Evolutionary conservation across 192 early-diverging fungal genomes (phyloP), one percentile per base, ranked within the genome.

Genomic region (Coemansia sp.): DNA sequence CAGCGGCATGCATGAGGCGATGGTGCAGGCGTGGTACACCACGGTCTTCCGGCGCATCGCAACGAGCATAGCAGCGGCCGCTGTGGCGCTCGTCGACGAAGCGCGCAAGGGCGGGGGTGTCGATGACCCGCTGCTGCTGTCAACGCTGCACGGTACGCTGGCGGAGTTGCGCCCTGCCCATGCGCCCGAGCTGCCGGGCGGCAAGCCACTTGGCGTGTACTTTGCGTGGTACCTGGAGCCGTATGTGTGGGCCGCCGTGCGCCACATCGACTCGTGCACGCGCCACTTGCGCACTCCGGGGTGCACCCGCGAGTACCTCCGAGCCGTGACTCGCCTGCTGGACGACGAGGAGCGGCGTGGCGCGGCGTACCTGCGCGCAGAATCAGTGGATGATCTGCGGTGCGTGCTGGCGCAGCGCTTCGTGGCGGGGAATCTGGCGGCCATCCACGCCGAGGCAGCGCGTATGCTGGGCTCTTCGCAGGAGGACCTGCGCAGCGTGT

Each of bases 271-370:
- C 31, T 29, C 13, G 59, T 90, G 92, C 68, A 89, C 88, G 29
- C 88, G 94, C 73, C 88, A 86, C 46, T 93, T 94, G 73, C 85
- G 94, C 37, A 85, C 86, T 60, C 90, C 91, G 54, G 94, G 94
- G 78, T 88, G 88, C 29, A 87, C 94, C 17, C 86, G 89, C 27
- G 94, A 96, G 53, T 96, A 96, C 75, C 92, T 96, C 90, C 94
- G 93, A 64, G 93, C 91, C 86, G 91, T 91, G 70, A 8, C 19
- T 87, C 92, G 31, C 73, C 93, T 61, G 72, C 74, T 13, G 78
- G 87, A 68, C 3, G 85, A 88, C 50, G 94, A 96, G 79, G 92
- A 94, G 65, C 84, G 73, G 17, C 91, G 92, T 24, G 90, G 93
- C 3, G 81, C 90, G 66, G 85, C 87, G 70, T 94, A 93, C 69